Conservation (phyloP, 2,329 filamentous ascomycete species). For the Tolypocladium inflatum region DNA sequence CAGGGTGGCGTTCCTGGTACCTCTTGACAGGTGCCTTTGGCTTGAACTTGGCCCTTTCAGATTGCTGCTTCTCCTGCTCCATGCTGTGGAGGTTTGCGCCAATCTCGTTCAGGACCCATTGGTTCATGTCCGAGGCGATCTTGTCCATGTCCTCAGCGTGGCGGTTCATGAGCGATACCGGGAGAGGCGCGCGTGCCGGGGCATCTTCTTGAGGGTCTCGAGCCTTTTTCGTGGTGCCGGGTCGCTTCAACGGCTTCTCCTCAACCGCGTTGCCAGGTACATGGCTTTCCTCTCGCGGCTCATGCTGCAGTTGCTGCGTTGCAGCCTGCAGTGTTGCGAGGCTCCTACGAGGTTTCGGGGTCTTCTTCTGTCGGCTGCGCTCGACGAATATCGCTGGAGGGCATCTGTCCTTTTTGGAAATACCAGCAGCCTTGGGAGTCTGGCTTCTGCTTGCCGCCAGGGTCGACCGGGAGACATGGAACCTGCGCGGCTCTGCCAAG, state of each 20-base stretch:
- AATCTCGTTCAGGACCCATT: conserved; percentile 50
- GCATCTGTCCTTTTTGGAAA: conserved; percentile 31
- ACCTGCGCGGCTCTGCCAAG: conserved; percentile 35
- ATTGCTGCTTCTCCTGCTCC: conserved; percentile 29
- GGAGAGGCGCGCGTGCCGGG: conserved; percentile 16
- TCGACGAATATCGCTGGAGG: conserved; percentile 47
- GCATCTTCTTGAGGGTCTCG: conserved; percentile 12
- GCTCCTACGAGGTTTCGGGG: conserved; percentile 8
- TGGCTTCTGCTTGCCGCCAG: conserved; percentile 20
- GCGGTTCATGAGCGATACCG: conserved; percentile 21
- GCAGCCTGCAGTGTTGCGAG: conserved; percentile 8
- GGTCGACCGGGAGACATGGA: conserved; percentile 43
- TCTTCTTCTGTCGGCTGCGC: conserved; percentile 31
- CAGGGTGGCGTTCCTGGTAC: conserved; percentile 46
- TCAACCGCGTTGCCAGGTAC: conserved; percentile 6
- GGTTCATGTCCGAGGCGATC: conserved; percentile 45
- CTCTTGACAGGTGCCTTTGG: conserved; percentile 46
- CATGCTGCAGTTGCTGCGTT: background rate
- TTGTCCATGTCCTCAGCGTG: conserved; percentile 36
- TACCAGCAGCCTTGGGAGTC: conserved; percentile 13
- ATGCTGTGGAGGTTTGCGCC: conserved; percentile 39
- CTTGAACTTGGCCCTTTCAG: conserved; percentile 33
- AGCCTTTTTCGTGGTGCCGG: conserved; percentile 17
- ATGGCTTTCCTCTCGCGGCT: background rate
- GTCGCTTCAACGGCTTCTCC: conserved; percentile 22